Evolutionary conservation across 345 rosid genomes (phyloP).

Genomic region (Citrus cavaleriei): DNA sequence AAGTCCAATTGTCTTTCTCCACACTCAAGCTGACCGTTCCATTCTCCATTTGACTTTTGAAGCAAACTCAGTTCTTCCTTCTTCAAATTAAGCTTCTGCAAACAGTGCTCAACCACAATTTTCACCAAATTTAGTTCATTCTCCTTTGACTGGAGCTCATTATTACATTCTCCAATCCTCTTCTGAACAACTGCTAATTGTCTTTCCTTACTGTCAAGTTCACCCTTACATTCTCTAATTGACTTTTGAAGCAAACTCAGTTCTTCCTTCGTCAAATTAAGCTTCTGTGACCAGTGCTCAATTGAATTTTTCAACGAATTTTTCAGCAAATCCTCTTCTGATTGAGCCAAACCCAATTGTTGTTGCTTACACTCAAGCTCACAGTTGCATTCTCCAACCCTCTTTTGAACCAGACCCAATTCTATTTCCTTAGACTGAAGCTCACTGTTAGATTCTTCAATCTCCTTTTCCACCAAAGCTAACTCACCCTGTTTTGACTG

Average conservation of each 20-base stretch:
- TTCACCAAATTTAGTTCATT: constrained; percentile 1
- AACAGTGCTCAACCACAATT: not conserved
- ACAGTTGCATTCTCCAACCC: not conserved
- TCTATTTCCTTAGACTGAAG: not conserved
- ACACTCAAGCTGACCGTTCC: not conserved
- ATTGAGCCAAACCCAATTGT: not conserved
- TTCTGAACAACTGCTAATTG: too few species aligned
- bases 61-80: constrained; percentile 5
- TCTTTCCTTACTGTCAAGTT: not conserved
- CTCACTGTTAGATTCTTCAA: not conserved
- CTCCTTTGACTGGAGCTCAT: not conserved
- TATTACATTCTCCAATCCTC: not conserved
- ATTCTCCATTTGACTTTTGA: not conserved
- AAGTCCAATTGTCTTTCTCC: too few species aligned
- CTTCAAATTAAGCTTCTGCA: constrained; percentile 1
- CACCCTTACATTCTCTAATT: not conserved
- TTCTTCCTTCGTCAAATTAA: not conserved
- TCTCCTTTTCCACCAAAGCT: not conserved
- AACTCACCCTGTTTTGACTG: not conserved
- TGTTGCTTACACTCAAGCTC: not conserved
- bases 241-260: not conserved
- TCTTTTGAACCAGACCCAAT: not conserved
- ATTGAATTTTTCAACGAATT: not conserved
- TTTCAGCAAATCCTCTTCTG: not conserved
- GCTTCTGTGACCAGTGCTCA: constrained; percentile 3